Percentiles rank a stretch among this genome's conserved stretches.
Evolutionary conservation across 2,329 filamentous ascomycete species (phyloP).

Genomic region (Talaromyces sp.): DNA sequence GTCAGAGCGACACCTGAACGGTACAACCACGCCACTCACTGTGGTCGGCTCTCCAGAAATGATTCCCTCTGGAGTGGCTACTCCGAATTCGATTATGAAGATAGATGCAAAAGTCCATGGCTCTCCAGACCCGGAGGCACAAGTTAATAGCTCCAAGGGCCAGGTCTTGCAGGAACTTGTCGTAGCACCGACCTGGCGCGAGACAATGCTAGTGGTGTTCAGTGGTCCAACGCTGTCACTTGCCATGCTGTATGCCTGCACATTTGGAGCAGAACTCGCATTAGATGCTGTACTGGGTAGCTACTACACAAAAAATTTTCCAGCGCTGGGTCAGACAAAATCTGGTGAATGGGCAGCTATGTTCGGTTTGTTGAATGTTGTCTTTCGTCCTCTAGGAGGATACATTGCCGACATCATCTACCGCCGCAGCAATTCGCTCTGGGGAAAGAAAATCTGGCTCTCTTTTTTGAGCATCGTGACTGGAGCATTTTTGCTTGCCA

Average conservation of each 20-base stretch:
- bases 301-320: constrained; percentile 55
- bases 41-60: background rate
- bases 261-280: constrained; percentile 55
- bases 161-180: constrained; percentile 54
- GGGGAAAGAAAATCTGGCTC: constrained; percentile 60
- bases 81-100: constrained; percentile 29
- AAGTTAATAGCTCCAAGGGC: constrained; percentile 33
- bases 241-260: constrained; percentile 52
- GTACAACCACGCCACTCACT: constrained; percentile 39
- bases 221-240: constrained; percentile 53
- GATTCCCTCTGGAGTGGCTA: constrained; percentile 16
- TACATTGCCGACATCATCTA: constrained; percentile 54
- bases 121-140: constrained; percentile 27
- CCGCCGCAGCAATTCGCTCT: constrained; percentile 45
- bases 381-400: constrained; percentile 43
- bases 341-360: constrained; percentile 52
- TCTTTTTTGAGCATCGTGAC: constrained; percentile 51
- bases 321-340: constrained; percentile 47
- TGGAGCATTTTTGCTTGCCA: constrained; percentile 56
- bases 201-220: constrained; percentile 56
- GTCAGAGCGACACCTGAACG: constrained; percentile 59
- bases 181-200: constrained; percentile 55
- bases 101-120: constrained; percentile 18
- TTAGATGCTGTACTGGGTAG: constrained; percentile 56
- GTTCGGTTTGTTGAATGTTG: constrained; percentile 49